phyloP scores from a whole-genome alignment of 306 rosid genomes.

The Geum urbanum region DNA sequence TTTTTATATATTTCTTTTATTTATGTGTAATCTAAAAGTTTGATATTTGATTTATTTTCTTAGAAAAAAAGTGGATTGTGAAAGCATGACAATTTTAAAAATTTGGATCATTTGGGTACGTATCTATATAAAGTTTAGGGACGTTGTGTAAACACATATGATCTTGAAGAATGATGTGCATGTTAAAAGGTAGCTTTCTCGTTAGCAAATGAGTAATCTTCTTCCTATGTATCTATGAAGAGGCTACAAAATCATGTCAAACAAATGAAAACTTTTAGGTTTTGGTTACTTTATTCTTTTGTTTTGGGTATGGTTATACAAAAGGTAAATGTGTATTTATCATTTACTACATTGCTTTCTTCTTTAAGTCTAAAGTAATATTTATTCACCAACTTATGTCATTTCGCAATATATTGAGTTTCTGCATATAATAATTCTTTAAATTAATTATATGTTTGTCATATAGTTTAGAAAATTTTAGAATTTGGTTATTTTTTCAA shows the following conservation, averaged over 20 bases:
- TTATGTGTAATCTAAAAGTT: neutral
- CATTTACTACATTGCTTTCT: neutral
- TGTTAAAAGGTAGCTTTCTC: neutral
- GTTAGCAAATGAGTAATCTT: neutral
- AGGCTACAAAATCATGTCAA: neutral
- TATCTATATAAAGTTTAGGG: too few relatives aligned
- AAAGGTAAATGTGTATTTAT: too few relatives aligned
- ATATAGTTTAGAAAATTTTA: too few relatives aligned
- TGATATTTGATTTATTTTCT: too few relatives aligned
- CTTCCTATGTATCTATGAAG: neutral
- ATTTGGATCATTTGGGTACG: neutral
- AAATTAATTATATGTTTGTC: too few relatives aligned
- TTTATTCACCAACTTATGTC: too few relatives aligned
- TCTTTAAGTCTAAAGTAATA: neutral
- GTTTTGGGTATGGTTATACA: neutral
- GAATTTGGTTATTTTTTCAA: too few relatives aligned
- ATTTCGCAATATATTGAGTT: too few relatives aligned
- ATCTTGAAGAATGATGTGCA: neutral
- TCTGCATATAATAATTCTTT: too few relatives aligned
- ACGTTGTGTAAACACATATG: neutral
- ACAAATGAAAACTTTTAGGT: neutral
- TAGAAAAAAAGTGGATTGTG: too few relatives aligned
- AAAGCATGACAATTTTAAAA: neutral
- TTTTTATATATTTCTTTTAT: neutral
- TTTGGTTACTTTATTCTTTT: neutral